Conservation (phyloP, 1,284 basidiomycete species). For the Cystodermella granulosa region DNA sequence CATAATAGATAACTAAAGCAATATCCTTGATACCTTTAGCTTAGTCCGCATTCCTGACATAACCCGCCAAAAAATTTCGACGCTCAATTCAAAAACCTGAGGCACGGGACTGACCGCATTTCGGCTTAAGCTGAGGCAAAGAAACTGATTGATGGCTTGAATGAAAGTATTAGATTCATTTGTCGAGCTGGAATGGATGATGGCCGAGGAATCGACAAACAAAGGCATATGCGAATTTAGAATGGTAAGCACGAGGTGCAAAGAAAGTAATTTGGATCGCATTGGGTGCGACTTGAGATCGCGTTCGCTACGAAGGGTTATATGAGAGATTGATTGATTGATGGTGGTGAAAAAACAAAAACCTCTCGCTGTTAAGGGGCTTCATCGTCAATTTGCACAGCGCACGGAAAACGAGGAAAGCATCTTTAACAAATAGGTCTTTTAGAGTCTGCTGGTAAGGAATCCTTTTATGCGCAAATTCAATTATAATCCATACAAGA, state of each 20-base stretch:
- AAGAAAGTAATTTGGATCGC: slow-evolving; percentile 88
- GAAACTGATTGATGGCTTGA: slow-evolving; percentile 90
- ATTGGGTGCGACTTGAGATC: slow-evolving; percentile 92
- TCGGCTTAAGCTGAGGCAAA: slow-evolving; percentile 88
- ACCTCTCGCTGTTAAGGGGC: slow-evolving; percentile 88
- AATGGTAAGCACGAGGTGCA: slow-evolving; percentile 90
- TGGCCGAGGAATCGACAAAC: slow-evolving; percentile 78
- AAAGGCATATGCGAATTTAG: slow-evolving; percentile 86
- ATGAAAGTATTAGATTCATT: slow-evolving; percentile 84
- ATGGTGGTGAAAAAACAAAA: slow-evolving; percentile 17
- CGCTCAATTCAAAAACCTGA: slow-evolving; percentile 96
- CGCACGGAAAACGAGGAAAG: slow-evolving; percentile 92
- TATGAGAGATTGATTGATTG: slow-evolving; percentile 8
- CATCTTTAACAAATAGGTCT: slow-evolving; percentile 91
- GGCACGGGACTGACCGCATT: slow-evolving; percentile 95
- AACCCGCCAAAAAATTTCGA: slow-evolving; percentile 98
- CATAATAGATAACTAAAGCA: slow-evolving; percentile 7
- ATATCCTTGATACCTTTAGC: slow-evolving; percentile 88
- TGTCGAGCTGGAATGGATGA: slow-evolving; percentile 84
- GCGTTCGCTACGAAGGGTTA: slow-evolving; percentile 62
- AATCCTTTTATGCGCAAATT: too few species aligned
- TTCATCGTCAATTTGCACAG: slow-evolving; percentile 98
- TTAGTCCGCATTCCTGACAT: slow-evolving; percentile 90
- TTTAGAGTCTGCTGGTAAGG: slow-evolving; percentile 51
- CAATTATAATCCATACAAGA: too few species aligned